Evolutionary conservation across 768 basidiomycete genomes (phyloP), one percentile per base, ranked within the genome.

Genomic region (Auricularia sp.): DNA sequence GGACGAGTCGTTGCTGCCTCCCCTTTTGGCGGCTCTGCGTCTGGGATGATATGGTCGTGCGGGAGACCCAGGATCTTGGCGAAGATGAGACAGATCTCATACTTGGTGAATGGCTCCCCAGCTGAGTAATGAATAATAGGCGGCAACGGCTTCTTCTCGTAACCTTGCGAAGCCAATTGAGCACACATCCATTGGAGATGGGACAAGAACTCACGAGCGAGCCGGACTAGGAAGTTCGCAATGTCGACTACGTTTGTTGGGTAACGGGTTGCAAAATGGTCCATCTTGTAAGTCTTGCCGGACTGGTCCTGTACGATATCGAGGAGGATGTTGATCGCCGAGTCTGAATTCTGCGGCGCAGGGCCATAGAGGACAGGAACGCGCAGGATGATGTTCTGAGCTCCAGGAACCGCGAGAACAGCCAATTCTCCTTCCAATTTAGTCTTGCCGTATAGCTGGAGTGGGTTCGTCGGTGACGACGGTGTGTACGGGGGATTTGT

Each of bases 281-380:
- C 96, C 96, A 98, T 98, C 74, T 87, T 92, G 79, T 94, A 94
- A 42, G 77, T 78, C 76, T 94, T 94, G 2, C 90, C 91, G 4
- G 88, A 89, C 69, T 90, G 90, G 71, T 95, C 92, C 66, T 85
- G 79, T 0, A 97, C 91, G 39, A 96, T 80, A 73, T 97, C 94
- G 35, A 94, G 74, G 5, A 99, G 81, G 63, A 92, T 80, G 72
- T 98, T 98, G 67, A 98, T 82, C 0, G 96, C 95, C 3, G 87
- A 86, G 71, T 98, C 96, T 3, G 87, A 82, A 70, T 95, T 94
- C 66, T 86, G 85, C 29, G 86, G 85, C 2, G 90, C 84, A 3
- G 90, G 87, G 0, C 96, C 96, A 72, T 97, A 98, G 90, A 99
- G 75, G 10, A 98, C 85, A 14, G 97, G 96, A 3, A 99, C 90